phyloP scores from a whole-genome alignment of 768 basidiomycete species.

The Boletus tylopilopsis region DNA sequence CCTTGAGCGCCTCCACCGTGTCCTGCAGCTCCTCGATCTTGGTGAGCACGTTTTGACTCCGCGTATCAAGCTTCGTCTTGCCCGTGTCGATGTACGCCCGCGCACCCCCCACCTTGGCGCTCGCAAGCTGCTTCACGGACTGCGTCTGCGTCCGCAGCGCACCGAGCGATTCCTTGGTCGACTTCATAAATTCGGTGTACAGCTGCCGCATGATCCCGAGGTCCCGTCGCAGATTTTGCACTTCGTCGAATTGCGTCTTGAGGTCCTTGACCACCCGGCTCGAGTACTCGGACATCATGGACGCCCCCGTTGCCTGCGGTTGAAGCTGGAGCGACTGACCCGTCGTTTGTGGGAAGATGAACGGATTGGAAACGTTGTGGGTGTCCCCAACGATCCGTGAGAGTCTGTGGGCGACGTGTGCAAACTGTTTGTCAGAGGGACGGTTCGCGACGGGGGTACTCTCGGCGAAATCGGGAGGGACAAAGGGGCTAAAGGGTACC shows the following conservation, averaged over 20 bases:
- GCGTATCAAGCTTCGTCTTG: constrained; percentile 85
- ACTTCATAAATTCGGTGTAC: constrained; percentile 89
- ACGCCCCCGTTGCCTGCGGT: constrained; percentile 74
- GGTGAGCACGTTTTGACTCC: constrained; percentile 87
- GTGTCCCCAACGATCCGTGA: constrained; percentile 60
- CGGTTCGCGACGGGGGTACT: constrained; percentile 60
- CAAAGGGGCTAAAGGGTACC: constrained; percentile 41
- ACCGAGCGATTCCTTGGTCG: constrained; percentile 82
- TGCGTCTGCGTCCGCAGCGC: constrained; percentile 80
- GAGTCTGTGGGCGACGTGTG: constrained; percentile 65
- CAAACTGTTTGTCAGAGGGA: constrained; percentile 76
- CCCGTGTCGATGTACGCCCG: constrained; percentile 87
- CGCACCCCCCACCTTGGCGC: constrained; percentile 76
- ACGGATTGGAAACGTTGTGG: constrained; percentile 32
- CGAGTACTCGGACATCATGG: constrained; percentile 68
- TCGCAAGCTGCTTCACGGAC: constrained; percentile 84
- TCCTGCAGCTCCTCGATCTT: constrained; percentile 93
- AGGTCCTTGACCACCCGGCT: constrained; percentile 74
- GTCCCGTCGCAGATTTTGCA: constrained; percentile 90
- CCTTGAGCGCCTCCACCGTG: constrained; percentile 81
- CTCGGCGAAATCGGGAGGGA: constrained; percentile 56
- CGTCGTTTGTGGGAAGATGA: constrained; percentile 58
- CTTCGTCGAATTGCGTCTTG: constrained; percentile 91
- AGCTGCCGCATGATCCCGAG: constrained; percentile 91
- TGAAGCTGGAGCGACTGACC: constrained; percentile 56